Base-by-base conservation (phyloP, 2,329 filamentous ascomycete genomes). In the Tolypocladium ophioglossoides region DNA sequence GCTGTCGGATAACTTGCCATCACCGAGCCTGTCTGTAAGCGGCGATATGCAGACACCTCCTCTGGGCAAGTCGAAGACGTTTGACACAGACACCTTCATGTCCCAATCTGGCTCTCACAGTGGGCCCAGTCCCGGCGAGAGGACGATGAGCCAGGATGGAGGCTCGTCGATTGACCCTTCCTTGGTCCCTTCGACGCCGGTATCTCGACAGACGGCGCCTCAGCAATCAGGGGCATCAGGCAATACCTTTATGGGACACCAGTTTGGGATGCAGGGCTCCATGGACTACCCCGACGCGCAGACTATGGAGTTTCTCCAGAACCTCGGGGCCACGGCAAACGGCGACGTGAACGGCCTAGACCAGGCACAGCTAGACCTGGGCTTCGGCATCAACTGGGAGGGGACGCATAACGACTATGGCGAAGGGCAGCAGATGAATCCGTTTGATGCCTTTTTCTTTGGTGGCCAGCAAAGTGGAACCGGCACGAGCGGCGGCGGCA, bases 391-490 rank as follows among this genome's bases (percentile, higher is more conserved):
- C 48, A 84, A 83, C 37, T 83, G 81, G 79, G 76, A 83, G 56
- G 74, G 77, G 14, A 73, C 83, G 64, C 76, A 82, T 62, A 82
- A 86, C 60, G 84, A 86, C 61, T 85, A 78, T 55, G 75, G 75
- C 55, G 78, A 83, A 49, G 75, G 80, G 64, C 77, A 82, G 66
- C 77, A 83, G 63, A 76, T 87, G 63, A 80, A 87, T 55, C 78
- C 85, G 0, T 88, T 89, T 68, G 85, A 88, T 63, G 82, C 83
- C 0, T 89, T 89, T 65, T 87, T 87, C 71, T 87, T 87, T 65
- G 84, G 84, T 1, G 78, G 78, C 0, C 77, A 78, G 59, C 66
- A 67, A 52, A 62, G 62, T 18, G 68, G 71, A 12, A 62, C 59
- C 27, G 60, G 62, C 44, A 57, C 58, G 1, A 57, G 58, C 18